Base-by-base conservation (phyloP, 1,284 basidiomycete species). In the Malassezia nana region DNA sequence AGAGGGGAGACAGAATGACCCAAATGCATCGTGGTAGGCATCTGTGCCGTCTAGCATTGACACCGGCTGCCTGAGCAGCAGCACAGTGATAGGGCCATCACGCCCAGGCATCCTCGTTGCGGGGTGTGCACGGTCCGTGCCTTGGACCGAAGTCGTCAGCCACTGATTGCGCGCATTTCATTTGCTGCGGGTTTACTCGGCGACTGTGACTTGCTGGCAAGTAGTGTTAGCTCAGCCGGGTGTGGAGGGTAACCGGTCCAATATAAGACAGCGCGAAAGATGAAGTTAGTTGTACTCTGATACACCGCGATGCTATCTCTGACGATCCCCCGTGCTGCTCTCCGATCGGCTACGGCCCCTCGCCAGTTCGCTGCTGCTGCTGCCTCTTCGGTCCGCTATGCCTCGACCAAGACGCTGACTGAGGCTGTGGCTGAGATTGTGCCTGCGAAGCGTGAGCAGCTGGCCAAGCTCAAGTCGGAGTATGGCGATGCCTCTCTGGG, bases 381-480 rank as follows among this genome's bases (percentile, higher is more conserved):
- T 35, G 63, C 65, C 41, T 52, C 56, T 29, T 55, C 61, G 45
- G 63, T 68, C 50, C 66, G 70, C 46, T 67, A 45, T 53, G 68
- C 68, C 42, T 69, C 67, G 48, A 69, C 69, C 52, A 70, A 69
- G 64, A 57, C 69, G 7, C 62, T 71, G 50, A 60, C 63, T 55
- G 66, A 73, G 45, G 67, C 70, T 57, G 67, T 73, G 53, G 67
- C 61, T 28, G 69, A 69, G 56, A 65, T 69, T 50, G 64, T 73
- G 43, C 70, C 70, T 38, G 59, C 58, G 53, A 73, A 73, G 68
- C 69, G 67, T 58, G 70, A 72, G 55, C 63, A 69, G 65, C 62
- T 73, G 48, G 65, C 66, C 52, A 58, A 66, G 59, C 61, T 73
- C 67, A 69, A 69, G 65, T 56, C 67, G 46, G 59, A 68, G 50